Conservation (phyloP, 495 filamentous ascomycete species). For the Aspergillus carlsbadensis region DNA sequence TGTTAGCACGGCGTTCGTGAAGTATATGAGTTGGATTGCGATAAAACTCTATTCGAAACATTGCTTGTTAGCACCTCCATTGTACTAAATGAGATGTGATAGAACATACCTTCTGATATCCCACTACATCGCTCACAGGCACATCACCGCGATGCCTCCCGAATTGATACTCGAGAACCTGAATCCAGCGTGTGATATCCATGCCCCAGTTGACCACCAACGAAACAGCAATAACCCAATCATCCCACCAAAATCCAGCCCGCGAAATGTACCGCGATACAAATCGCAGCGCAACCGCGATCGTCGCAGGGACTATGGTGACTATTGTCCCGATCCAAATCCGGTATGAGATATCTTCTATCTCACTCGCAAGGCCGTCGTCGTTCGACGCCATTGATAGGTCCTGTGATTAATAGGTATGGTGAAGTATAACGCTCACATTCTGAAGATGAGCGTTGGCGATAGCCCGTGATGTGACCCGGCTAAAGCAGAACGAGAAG, state of each 20-base stretch:
- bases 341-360: conserved; percentile 20
- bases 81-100: neutral
- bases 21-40: conserved; percentile 27
- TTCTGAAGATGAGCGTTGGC: no score
- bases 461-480: no score
- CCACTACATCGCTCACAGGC: conserved; percentile 6
- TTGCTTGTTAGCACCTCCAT: neutral
- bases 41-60: conserved; percentile 22
- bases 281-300: conserved; percentile 29
- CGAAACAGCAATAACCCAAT: conserved; percentile 31
- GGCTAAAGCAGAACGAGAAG: no score
- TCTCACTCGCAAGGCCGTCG: neutral
- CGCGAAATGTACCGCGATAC: conserved; percentile 25
- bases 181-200: conserved; percentile 21
- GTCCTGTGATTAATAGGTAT: no score
- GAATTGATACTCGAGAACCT: conserved; percentile 18
- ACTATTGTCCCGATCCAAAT: conserved; percentile 30
- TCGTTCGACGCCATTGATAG: neutral
- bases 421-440: no score
- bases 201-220: conserved; percentile 30
- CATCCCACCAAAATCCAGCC: conserved; percentile 40
- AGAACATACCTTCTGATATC: conserved; percentile 25
- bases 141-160: conserved; percentile 20
- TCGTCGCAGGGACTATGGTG: conserved; percentile 31
- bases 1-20: conserved; percentile 26